A percentile compares a stretch with the other conserved stretches of the same genome.
phyloP scores from a whole-genome alignment of 225 moss, liverwort and hornwort genomes.

The Marchantia paleacea region DNA sequence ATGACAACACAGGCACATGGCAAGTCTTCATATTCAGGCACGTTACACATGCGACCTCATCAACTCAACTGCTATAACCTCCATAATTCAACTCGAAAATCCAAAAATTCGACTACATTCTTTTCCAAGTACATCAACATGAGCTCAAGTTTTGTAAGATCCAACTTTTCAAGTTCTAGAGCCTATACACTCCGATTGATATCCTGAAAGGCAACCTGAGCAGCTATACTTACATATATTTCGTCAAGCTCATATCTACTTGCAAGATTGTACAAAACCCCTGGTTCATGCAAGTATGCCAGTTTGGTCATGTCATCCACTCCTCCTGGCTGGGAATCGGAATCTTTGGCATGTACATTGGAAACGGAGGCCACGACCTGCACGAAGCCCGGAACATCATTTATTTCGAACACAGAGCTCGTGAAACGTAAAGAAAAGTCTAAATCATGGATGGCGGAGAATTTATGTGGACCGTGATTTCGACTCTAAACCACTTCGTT shows the following conservation, averaged over 20 bases:
- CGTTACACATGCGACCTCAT: too few relatives aligned
- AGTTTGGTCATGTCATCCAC: conserved; percentile 99
- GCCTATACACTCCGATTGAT: too few relatives aligned
- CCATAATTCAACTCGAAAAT: too few relatives aligned
- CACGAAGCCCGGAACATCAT: conserved; percentile 15
- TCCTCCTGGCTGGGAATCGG: conserved; percentile 91
- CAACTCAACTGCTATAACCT: too few relatives aligned
- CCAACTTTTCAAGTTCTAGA: too few relatives aligned
- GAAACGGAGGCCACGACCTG: conserved; percentile 58
- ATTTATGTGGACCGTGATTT: too few relatives aligned
- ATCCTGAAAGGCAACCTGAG: background rate
- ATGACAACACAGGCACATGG: too few relatives aligned
- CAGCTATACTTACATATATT: conserved; percentile 71
- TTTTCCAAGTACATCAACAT: too few relatives aligned
- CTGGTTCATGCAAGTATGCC: conserved; percentile 96
- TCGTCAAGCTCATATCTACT: conserved; percentile 99
- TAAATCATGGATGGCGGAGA: background rate
- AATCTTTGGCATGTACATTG: conserved; percentile 80
- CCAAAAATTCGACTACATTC: too few relatives aligned
- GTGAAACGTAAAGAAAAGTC: background rate
- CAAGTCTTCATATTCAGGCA: too few relatives aligned
- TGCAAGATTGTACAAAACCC: conserved; percentile 93
- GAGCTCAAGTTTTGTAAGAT: too few relatives aligned
- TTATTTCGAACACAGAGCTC: background rate
- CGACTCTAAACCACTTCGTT: background rate